A percentile compares a stretch with the other conserved stretches of the same genome.
phyloP scores from a whole-genome alignment of 176 grass and related monocot species.

The Eragrostis curvula region DNA sequence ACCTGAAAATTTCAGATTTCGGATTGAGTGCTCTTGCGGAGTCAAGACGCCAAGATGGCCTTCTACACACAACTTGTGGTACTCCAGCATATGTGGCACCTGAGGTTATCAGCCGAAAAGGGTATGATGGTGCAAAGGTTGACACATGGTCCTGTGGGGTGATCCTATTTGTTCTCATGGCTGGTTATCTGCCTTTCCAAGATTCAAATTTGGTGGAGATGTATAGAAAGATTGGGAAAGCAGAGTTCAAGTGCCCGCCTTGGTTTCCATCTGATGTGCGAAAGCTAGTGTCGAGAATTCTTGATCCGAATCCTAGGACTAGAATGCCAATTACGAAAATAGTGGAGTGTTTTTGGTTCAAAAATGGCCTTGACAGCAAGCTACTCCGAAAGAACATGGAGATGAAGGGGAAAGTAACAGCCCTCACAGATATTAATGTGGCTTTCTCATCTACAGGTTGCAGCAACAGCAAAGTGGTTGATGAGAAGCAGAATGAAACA shows the following conservation, averaged over 20 bases:
- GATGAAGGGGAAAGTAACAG: conserved; percentile 19
- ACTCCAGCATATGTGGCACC: conserved; percentile 56
- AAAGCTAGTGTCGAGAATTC: conserved; percentile 44
- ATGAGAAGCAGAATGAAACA: background rate
- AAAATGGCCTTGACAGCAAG: conserved; percentile 2
- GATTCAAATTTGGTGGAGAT: conserved; percentile 50
- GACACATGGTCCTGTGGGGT: conserved; percentile 57
- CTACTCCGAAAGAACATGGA: conserved; percentile 17
- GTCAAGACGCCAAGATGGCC: conserved; percentile 46
- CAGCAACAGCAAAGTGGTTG: background rate
- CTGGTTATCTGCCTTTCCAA: conserved; percentile 54
- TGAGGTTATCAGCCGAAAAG: conserved; percentile 45
- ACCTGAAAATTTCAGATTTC: conserved; percentile 56
- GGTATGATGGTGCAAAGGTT: conserved; percentile 59
- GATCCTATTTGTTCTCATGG: conserved; percentile 50
- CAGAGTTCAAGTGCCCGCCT: conserved; percentile 43
- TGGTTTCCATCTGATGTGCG: conserved; percentile 43
- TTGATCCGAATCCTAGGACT: conserved; percentile 43
- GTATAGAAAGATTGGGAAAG: conserved; percentile 49
- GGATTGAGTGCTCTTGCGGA: conserved; percentile 53
- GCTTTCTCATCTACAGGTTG: conserved; percentile 27
- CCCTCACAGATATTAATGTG: conserved; percentile 22
- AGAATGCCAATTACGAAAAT: conserved; percentile 48
- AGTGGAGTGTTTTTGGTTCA: conserved; percentile 9
- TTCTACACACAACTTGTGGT: conserved; percentile 55